Base-by-base conservation (phyloP, 2,329 filamentous ascomycete genomes). In the Penicillium sp. region DNA sequence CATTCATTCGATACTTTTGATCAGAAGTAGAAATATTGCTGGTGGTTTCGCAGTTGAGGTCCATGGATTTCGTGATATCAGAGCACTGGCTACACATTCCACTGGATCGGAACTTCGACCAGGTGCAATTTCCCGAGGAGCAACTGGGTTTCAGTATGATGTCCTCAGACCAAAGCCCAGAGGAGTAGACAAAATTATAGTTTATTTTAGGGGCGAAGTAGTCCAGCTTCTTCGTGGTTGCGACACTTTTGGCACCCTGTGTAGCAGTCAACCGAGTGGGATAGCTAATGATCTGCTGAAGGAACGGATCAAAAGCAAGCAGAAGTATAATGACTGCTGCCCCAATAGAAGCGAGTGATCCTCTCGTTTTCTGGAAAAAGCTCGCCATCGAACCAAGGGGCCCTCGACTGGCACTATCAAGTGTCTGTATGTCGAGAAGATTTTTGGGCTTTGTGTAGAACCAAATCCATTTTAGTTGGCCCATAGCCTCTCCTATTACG, bases 391-490 rank as follows among this genome's bases (percentile, higher is more conserved):
- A 64, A 10, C 63, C 60, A 33, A 56, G 52, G 8, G 63, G 63
- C 5, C 63, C 65, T 16, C 64, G 55, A 42, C 64, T 65, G 19
- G 65, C 65, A 23, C 55, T 52, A 24, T 66, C 64, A 28, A 60
- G 62, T 2, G 48, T 16, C 29, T 64, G 56, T 9, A 64, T 45
- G n/a, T 59, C 48, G 34, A 50, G 24, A 16, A 63, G 52, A 14
- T 51, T 46, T 13, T 52, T 48, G 16, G 50, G 48, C 3, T 19
- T 19, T 16, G 42, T 16, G 33, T 48, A 48, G 28, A 64, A 65
- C 46, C 55, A 60, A 11, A 62, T 55, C 64, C 65, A 66, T 51
- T 65, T 67, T 14, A 61, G 39, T 39, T 65, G 62, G 21, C 65
- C 57, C 11, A 64, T 60, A 29, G 53, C 51, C 29, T 56, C 48